phyloP scores from a whole-genome alignment of 2,329 filamentous ascomycete genomes.

The Botrytis byssoidea region DNA sequence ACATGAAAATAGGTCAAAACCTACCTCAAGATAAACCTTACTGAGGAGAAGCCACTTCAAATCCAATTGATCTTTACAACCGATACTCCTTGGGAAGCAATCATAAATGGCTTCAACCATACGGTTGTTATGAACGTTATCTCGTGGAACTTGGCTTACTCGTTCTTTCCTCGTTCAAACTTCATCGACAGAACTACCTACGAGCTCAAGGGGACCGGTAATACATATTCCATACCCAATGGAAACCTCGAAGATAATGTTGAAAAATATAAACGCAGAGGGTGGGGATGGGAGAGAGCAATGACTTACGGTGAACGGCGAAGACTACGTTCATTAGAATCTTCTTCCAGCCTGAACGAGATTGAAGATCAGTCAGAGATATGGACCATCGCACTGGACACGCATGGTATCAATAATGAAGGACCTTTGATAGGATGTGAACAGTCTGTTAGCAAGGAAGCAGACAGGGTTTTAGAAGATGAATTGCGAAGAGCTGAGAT shows the following conservation, averaged over 20 bases:
- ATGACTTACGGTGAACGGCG: not conserved
- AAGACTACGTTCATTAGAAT: not conserved
- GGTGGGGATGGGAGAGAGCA: not conserved
- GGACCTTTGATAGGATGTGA: not conserved
- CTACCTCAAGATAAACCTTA: not conserved
- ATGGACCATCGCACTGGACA: not conserved
- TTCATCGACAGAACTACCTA: not conserved
- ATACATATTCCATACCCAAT: not conserved
- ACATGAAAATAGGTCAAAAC: not conserved
- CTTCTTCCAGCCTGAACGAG: too few relatives aligned
- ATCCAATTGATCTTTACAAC: slow-evolving; percentile 1
- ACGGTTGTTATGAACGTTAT: slow-evolving; percentile 4
- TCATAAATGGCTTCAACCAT: not conserved
- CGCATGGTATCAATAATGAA: not conserved
- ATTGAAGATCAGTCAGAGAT: not conserved
- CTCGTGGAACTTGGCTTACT: slow-evolving; percentile 2
- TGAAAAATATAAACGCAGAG: not conserved
- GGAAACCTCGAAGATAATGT: not conserved
- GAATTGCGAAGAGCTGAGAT: not conserved
- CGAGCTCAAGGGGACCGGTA: not conserved
- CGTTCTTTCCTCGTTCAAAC: not conserved
- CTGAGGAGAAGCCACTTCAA: not conserved
- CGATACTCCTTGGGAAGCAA: not conserved
- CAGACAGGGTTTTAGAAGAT: not conserved
- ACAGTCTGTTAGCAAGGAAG: not conserved